phyloP scores from a whole-genome alignment of 2,329 filamentous ascomycete species.

The Cryoendolithus antarcticus region DNA sequence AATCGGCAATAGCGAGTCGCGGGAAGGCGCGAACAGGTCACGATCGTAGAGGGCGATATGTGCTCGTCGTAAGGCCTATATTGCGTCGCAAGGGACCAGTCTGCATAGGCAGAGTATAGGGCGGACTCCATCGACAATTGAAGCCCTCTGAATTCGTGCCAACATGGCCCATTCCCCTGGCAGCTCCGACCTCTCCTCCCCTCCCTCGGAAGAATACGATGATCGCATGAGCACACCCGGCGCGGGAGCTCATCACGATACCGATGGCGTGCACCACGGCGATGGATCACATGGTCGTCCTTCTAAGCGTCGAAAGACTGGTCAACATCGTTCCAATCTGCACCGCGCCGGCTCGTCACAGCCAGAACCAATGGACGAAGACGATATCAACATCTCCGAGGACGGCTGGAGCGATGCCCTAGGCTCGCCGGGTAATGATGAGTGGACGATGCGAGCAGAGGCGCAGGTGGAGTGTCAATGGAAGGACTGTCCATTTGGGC shows the following conservation, averaged over 20 bases:
- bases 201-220: constrained; percentile 51
- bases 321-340: constrained; percentile 10
- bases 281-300: constrained; percentile 19
- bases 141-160: constrained; percentile 1
- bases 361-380: constrained; percentile 33
- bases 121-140: neutral
- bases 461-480: constrained; percentile 35
- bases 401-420: constrained; percentile 74
- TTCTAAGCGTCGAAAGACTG: constrained; percentile 28
- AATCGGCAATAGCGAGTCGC: neutral
- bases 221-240: too few relatives aligned
- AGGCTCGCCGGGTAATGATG: constrained; percentile 36
- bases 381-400: constrained; percentile 54
- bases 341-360: constrained; percentile 25
- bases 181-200: constrained; percentile 47
- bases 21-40: neutral
- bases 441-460: constrained; percentile 30
- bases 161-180: constrained; percentile 43
- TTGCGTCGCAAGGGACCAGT: neutral
- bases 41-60: neutral
- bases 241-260: too few relatives aligned
- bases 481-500: constrained; percentile 38
- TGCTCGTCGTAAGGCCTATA: neutral
- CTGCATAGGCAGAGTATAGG: neutral
- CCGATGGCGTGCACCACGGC: constrained; percentile 24